Base-by-base conservation (phyloP, 176 grass and related monocot species). In the Hsuehochloa calcarea region DNA sequence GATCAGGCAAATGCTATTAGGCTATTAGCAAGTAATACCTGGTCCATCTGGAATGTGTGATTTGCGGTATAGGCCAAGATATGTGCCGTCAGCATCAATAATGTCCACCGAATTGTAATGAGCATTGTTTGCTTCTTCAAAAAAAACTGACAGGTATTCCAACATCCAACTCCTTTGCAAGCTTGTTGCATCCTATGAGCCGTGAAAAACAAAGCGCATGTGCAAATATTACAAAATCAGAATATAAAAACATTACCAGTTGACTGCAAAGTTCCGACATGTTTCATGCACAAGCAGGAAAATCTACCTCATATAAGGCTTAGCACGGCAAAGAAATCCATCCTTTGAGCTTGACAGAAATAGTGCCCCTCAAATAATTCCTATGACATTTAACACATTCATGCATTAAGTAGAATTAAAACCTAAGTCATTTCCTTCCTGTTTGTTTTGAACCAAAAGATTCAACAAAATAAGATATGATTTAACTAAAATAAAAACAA, bases 321-420 rank as follows among this genome's bases (percentile, higher is more conserved):
- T 95, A 52, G 96, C 96, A n/a, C 85, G 88, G 25, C 34, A 75
- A 98, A 98, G 70, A 92, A 95, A 77, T 98, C 96, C 84, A 91
- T 55, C 79, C 89, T 93, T 87, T 98, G 91, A 93, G 89, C 93
- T 89, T 98, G 93, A 82, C 96, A 98, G 79, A 98, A 98, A 91
- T 98, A 95, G 66, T 95, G 81, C 12, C 96, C 91, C 68, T 98
- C 96, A 89, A 98, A 98, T 35, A 98, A 75, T 87, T 98, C 93
- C 96, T 98, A 45, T 29, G 51, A 72, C 37, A 88, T 60, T 74
- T 70, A 6, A 65, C 13, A 72, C 11, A 45, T 31, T 63, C 0
- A 34, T 45, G 7, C 41, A 60, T 16, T 41, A 13, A 15, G 12
- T 8, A 20, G 16, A 75, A 82, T 38, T 2, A 87, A 5, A 47